Base-by-base conservation (phyloP, 2,329 filamentous ascomycete species). In the Ascochyta lentis region DNA sequence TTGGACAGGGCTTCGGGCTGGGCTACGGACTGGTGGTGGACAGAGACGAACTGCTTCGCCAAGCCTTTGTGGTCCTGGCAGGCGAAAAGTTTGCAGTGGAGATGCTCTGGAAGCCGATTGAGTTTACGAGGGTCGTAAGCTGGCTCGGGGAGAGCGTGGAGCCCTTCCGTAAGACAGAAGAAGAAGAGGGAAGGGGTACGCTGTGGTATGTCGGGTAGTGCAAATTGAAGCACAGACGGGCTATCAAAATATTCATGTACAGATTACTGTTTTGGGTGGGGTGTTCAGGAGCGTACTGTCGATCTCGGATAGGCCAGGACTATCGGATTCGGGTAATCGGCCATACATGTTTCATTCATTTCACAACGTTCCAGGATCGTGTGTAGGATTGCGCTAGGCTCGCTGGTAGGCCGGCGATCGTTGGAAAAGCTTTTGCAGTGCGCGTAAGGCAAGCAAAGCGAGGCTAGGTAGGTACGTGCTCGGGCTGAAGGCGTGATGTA, bases 31-130 rank as follows among this genome's bases (percentile, higher is more conserved):
- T 63, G 9, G 55, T 57, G 0, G 60, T 65, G 1, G 64, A 70
- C 40, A 64, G 61, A 50, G 71, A 74, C 46, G 72, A 73, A 48
- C 48, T 74, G 31, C 56, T 74, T 35, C 62, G 69, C 39, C 71
- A 74, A 58, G 71, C 72, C 0, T 65, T 74, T 40, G 65, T 70
- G 26, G 61, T 71, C 13, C 45, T 74, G n/a, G 72, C 70, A 15
- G 71, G 71, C 12, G 64, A 67, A 23, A 71, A 66, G 50, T 69
- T 69, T 49, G 67, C 68, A 13, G 63, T 64, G 27, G 70, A 71
- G 49, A 65, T 73, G 67, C 64, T 64, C 34, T 74, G 71, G 71
- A 66, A 64, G 49, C 49, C 51, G 13, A 54, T 73, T n/a, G 69
- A 73, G 19, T 72, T 72, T 33, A 68, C 64, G 7, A 66, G 58